Percentiles rank a stretch among this genome's conserved stretches.
phyloP scores from a whole-genome alignment of 2,329 filamentous ascomycete genomes.

The Septoria linicola region DNA sequence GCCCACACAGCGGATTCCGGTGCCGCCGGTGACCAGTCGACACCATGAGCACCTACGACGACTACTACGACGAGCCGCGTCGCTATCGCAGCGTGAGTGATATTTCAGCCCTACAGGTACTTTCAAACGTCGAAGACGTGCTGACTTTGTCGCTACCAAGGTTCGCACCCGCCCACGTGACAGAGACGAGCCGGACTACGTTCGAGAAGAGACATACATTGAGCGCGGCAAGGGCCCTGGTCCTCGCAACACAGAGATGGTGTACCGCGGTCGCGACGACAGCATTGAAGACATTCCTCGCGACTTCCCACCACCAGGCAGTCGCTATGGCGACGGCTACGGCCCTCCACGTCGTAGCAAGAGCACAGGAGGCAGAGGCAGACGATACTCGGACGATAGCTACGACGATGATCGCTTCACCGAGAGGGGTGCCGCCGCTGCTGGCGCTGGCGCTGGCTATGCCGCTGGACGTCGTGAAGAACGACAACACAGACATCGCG shows the following conservation, averaged over 20 bases:
- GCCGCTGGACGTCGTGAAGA: slow-evolving; percentile 36
- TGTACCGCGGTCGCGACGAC: slow-evolving; percentile 63
- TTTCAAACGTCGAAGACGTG: not conserved
- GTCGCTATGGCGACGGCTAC: slow-evolving; percentile 37
- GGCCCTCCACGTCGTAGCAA: slow-evolving; percentile 59
- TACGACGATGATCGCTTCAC: slow-evolving; percentile 62
- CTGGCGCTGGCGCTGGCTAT: slow-evolving; percentile 44
- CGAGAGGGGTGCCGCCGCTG: slow-evolving; percentile 42
- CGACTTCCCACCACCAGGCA: slow-evolving; percentile 71
- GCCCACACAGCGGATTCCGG: slow-evolving; percentile 1
- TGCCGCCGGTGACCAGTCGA: slow-evolving; percentile 12
- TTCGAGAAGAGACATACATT: slow-evolving; percentile 52
- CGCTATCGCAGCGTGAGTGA: slow-evolving; percentile 41
- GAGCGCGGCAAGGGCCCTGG: slow-evolving; percentile 46
- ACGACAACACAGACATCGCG: slow-evolving; percentile 45
- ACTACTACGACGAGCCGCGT: slow-evolving; percentile 48
- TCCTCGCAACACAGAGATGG: slow-evolving; percentile 45
- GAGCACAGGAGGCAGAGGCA: slow-evolving; percentile 54
- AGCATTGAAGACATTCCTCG: slow-evolving; percentile 83
- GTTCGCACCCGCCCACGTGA: slow-evolving; percentile 45
- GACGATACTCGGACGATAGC: slow-evolving; percentile 43
- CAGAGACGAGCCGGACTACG: slow-evolving; percentile 52
- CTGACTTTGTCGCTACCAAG: slow-evolving; percentile 29
- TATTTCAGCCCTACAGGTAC: not conserved
- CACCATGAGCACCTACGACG: slow-evolving; percentile 52